Evolutionary conservation across 75 land plant species (phyloP).

Genomic region (Selaginella tamariscina): DNA sequence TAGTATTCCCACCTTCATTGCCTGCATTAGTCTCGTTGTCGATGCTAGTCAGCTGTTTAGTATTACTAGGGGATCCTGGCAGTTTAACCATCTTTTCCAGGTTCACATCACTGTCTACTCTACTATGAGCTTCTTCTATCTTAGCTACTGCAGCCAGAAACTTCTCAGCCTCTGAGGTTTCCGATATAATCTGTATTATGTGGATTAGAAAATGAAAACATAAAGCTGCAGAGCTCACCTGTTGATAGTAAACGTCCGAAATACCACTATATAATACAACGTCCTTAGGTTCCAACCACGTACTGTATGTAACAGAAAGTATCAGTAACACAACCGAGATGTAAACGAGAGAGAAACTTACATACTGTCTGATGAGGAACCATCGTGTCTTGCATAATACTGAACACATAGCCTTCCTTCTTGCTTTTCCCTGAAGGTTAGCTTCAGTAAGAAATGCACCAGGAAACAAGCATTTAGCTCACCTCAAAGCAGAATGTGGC

Average conservation of each 20-base stretch:
- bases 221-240: background rate
- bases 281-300: background rate
- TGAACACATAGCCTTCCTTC: background rate
- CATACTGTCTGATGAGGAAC: background rate
- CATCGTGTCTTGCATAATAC: background rate
- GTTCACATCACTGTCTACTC: background rate
- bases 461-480: no score
- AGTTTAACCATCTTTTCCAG: no score
- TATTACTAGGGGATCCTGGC: no score
- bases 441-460: background rate
- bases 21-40: no score
- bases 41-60: no score
- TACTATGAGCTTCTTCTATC: background rate
- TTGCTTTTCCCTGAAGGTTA: background rate
- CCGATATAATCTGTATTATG: background rate
- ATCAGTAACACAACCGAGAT: background rate
- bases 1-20: no score
- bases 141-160: background rate
- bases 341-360: background rate
- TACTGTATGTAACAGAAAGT: no score
- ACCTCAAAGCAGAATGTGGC: background rate
- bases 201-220: no score
- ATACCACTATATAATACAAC: background rate
- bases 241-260: background rate
- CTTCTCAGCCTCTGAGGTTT: background rate